Evolutionary conservation across 2,329 filamentous ascomycete genomes (phyloP), one percentile per base, ranked within the genome.

Genomic region (Alternaria ventricosa): DNA sequence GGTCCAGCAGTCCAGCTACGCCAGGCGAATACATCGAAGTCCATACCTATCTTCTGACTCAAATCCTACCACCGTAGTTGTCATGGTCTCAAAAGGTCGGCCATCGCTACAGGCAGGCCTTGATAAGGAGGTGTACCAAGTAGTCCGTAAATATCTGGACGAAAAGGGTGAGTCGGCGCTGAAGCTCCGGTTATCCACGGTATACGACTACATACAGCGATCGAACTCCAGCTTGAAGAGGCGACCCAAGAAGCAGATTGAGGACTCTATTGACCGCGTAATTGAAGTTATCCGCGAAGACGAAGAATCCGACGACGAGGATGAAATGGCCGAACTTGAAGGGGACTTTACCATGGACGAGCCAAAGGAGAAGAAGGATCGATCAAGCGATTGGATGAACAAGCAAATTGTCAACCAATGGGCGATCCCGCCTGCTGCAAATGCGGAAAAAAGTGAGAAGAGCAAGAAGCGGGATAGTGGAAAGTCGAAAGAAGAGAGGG

Each of bases 151-250:
- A 78, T 84, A 95, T 57, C 86, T 92, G 58, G 90, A 93, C 63
- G 87, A 90, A 55, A 87, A 87, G 55, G 82, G 85, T 51, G 73
- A 78, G 30, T 75, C 72, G 6, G 64, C 72, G 18, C 81, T 84
- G 8, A 84, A 83, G 57, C 81, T 92, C 7, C 89, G 87, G 1
- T 83, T 90, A 4, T 80, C 85, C 3, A 80, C 83, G 3, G 87
- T 96, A 1, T 97, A 96, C 77, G 90, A 94, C 43, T 88, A 87
- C 62, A 93, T 98, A 65, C 92, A 94, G 71, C 83, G 85, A 55
- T 97, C 94, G 13, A 97, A 97, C 78, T 97, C 94, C 0, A 94
- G 91, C 57, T 81, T 98, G 22, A 93, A 92, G 66, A 86, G 96
- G 22, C 89, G 92, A 69, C 93, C 93, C 43, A 97, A 96, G 79